Conservation (phyloP, 768 basidiomycete genomes). For the Mycena capillaripes region DNA sequence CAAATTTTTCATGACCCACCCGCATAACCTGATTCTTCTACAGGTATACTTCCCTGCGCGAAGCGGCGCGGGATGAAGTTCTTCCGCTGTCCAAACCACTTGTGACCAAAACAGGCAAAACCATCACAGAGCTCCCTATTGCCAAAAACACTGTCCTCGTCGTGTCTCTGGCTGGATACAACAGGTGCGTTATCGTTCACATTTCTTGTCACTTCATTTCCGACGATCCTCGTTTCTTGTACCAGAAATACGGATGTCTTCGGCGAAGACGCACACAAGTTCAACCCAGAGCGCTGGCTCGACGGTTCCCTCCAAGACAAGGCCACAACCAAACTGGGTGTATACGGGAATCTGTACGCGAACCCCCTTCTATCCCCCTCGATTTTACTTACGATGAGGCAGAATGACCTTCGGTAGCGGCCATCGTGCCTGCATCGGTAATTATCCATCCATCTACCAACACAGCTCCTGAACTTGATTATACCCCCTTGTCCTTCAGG, state of each 20-base stretch:
- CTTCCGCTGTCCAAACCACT: slow-evolving; percentile 72
- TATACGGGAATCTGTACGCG: slow-evolving; percentile 63
- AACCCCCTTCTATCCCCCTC: no score
- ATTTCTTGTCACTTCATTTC: no score
- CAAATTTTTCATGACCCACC: no score
- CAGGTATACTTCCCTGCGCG: slow-evolving; percentile 58
- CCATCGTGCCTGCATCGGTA: slow-evolving; percentile 57
- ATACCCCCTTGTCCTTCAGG: slow-evolving; percentile 38
- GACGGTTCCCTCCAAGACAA: slow-evolving; percentile 45
- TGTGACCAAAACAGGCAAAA: slow-evolving; percentile 58
- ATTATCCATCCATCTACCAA: neutral
- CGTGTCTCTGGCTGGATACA: slow-evolving; percentile 67
- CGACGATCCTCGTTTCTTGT: neutral
- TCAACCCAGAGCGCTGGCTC: slow-evolving; percentile 73
- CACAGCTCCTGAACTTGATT: no score
- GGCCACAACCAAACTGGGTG: slow-evolving; percentile 58
- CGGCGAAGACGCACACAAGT: slow-evolving; percentile 68
- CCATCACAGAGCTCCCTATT: slow-evolving; percentile 59
- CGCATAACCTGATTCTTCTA: no score
- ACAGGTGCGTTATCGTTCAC: slow-evolving; percentile 53
- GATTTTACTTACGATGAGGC: neutral
- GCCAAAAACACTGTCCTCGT: slow-evolving; percentile 66
- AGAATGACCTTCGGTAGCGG: slow-evolving; percentile 65
- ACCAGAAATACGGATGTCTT: slow-evolving; percentile 63
- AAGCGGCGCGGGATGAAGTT: slow-evolving; percentile 65